Percentiles rank a stretch among this genome's conserved stretches.
phyloP scores from a whole-genome alignment of 208 protist species.

The Wallacemonas rigidus region DNA sequence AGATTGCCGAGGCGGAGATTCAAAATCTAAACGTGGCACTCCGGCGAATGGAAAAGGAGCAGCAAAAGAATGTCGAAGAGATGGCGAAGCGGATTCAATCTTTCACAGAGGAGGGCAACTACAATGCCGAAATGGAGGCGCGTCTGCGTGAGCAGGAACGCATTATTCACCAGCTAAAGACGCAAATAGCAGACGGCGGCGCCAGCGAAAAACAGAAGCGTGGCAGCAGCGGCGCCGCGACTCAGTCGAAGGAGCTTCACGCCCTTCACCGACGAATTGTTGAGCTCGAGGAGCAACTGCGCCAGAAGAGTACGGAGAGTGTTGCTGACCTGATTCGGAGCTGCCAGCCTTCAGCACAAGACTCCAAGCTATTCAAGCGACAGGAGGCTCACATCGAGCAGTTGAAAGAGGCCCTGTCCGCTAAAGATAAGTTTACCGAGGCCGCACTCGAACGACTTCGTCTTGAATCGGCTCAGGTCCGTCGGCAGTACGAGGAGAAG shows the following conservation, averaged over 20 bases:
- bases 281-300: constrained; percentile 45
- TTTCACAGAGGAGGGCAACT: constrained; percentile 27
- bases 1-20: constrained; percentile 34
- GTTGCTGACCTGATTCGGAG: constrained; percentile 67
- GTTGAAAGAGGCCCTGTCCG: constrained; percentile 53
- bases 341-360: constrained; percentile 42
- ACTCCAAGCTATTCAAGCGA: constrained; percentile 49
- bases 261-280: constrained; percentile 39
- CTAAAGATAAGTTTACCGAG: constrained; percentile 73
- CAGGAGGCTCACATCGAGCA: constrained; percentile 48
- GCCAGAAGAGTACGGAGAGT: constrained; percentile 41
- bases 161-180: constrained; percentile 39
- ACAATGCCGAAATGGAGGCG: constrained; percentile 8
- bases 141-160: constrained; percentile 26
- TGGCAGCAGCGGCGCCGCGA: background rate
- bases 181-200: constrained; percentile 20
- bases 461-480: constrained; percentile 55
- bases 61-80: constrained; percentile 37
- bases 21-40: constrained; percentile 27
- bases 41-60: constrained; percentile 28
- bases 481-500: constrained; percentile 65
- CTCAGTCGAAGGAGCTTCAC: constrained; percentile 24
- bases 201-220: constrained; percentile 11
- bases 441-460: constrained; percentile 53
- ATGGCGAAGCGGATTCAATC: constrained; percentile 38